Base-by-base conservation (phyloP, 768 basidiomycete species). In the Austroboletus festivus region DNA sequence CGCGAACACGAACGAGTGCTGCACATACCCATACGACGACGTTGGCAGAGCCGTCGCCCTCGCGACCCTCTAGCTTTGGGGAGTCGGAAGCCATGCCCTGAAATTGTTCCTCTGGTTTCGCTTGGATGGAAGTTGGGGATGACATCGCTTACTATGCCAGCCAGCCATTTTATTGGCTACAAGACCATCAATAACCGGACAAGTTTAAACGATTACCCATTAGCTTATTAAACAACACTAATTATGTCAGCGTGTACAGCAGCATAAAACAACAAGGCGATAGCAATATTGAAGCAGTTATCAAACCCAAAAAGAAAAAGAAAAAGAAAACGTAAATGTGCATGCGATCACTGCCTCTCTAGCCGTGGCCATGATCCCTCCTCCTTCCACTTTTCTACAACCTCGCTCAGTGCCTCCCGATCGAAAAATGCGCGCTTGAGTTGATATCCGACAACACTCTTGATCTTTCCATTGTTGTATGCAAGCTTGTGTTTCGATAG, bases 381-480 rank as follows among this genome's bases (percentile, higher is more conserved):
- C 13, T 67, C 81, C 62, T 86, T 89, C 82, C 86, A 91, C 63
- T 86, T 85, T 58, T 86, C 83, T 28, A 93, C 78, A 24, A 89
- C 74, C 48, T 91, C 88, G 59, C 73, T 70, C 45, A 93, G 62
- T 7, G 77, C 71, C 16, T 81, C 81, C 39, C 77, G 78, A 57
- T 73, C 75, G 59, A 92, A 82, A 30, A 75, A 57, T 1, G 91
- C 88, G 28, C 71, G 71, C 54, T 74, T 78, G 41, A 90, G 69
- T 53, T 77, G 69, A 65, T 89, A 92, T 1, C 84, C 85, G 19
- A 86, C 55, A n/a, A 90, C 60, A 24, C 76, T 71, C 64, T 89
- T 87, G 62, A 92, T 74, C 72, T 90, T 93, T 42, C 62, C 68
- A 54, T 87, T 88, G 68, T 69, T 79, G 63, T 86, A 82, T 5